Evolutionary conservation across 2,329 filamentous ascomycete genomes (phyloP), one percentile per base, ranked within the genome.

Genomic region (Sporothrix dimorphospora): DNA sequence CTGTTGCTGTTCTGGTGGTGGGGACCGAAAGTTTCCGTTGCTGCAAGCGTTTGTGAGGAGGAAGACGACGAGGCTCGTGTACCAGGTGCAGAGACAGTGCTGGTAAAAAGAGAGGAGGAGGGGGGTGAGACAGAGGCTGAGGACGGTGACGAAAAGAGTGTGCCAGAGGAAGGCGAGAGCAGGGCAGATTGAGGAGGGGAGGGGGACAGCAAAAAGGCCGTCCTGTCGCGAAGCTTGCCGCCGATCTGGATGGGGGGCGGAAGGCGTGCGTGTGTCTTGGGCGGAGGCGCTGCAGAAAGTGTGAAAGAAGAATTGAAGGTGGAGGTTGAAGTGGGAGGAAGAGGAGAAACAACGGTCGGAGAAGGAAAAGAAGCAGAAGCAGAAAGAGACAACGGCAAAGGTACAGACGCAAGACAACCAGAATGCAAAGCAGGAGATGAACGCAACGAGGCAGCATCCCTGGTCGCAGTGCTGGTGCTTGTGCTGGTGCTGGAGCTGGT

Each of bases 131-230:
- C n/a, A 27, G 65, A 30, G 12, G 55, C 42, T 1, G 71, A 61
- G 49, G 42, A 51, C 2, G 47, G 45, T 4, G 61, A 49, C n/a
- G 49, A 49, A 16, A 67, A 49, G 16, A 42, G 67, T 14, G 45
- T 59, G 14, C 34, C 34, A 34, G 19, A 38, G 19, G 66, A 42
- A 3, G 45, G 70, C 27, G 38, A 34, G 49, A 57, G 51, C 27
- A 67, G 45, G 65, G 65, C 65, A 24, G 65, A 67, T 45, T 51
- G 65, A 12, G 65, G 65, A 49, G 65, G 65, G 14, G 65, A 67
- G 30, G 65, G 65, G 19, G 65, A 67, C 45, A 67, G 65, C 21
- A 67, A n/a, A 51, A 67, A 67, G 4, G 65, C 45, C 11, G 65
- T 51, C 16, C 65, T 51, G 45, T 51, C 34, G 19, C 45, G 65